Conservation (phyloP, 106 monocot genomes). For the Dactylorhiza incarnata region DNA sequence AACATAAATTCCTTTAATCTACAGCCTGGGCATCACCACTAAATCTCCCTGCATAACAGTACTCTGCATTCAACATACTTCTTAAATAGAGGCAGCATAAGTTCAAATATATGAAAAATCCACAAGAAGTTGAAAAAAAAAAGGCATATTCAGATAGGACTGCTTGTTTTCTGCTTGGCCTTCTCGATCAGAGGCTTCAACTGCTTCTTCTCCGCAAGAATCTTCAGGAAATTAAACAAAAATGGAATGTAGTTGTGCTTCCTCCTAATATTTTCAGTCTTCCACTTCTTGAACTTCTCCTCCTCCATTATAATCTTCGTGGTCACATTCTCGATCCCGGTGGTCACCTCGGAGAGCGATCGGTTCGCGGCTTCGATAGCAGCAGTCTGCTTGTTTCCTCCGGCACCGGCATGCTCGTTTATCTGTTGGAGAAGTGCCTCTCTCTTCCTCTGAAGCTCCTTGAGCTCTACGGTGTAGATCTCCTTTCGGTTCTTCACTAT, state of each 20-base stretch:
- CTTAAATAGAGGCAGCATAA: not conserved
- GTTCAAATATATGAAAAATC: not conserved
- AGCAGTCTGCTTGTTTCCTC: slow-evolving; percentile 11
- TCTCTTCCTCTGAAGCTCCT: slow-evolving; percentile 90
- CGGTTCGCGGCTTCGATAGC: slow-evolving; percentile 34
- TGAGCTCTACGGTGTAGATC: slow-evolving; percentile 70
- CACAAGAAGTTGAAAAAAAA: not conserved
- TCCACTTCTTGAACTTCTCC: slow-evolving; percentile 99
- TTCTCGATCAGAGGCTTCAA: slow-evolving; percentile 93
- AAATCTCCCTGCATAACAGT: not conserved
- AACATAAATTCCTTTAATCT: not conserved
- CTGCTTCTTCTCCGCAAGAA: slow-evolving; percentile 95
- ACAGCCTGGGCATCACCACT: not conserved
- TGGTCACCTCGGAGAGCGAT: slow-evolving; percentile 54
- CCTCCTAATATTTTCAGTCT: slow-evolving; percentile 81
- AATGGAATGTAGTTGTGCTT: slow-evolving; percentile 98
- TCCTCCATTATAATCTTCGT: slow-evolving; percentile 95
- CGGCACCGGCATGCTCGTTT: slow-evolving; percentile 10
- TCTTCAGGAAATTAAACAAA: slow-evolving; percentile 90
- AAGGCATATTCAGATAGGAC: slow-evolving; percentile 18
- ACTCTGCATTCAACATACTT: not conserved
- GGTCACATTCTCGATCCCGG: slow-evolving; percentile 54
- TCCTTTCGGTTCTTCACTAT: slow-evolving; percentile 89
- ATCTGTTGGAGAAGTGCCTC: slow-evolving; percentile 69
- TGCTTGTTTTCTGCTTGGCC: slow-evolving; percentile 67